Evolutionary conservation across 1,284 basidiomycete species (phyloP), one percentile per base, ranked within the genome.

Genomic region (Cryptococcus jaspeensis): DNA sequence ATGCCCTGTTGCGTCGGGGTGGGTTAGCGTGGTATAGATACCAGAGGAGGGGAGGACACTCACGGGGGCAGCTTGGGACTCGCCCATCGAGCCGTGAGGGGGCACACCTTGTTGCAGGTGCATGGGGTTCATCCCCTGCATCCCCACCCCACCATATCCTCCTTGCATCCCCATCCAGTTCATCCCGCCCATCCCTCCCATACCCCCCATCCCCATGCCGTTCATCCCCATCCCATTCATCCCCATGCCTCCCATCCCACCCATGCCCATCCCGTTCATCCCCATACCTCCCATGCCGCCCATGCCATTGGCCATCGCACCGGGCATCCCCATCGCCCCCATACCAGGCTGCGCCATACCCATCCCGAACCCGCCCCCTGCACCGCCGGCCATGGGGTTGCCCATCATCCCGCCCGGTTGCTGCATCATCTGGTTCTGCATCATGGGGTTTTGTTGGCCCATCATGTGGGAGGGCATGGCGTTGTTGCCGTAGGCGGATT

Each of bases 61-160:
- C 51, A 71, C 71, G 9, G 71, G 71, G 22, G 59, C 60, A 50
- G 71, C 71, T 57, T 69, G 69, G 23, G 64, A 60, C 45, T 72
- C 71, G 12, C 58, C 58, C 56, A 65, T 64, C 22, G 61, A 54
- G 2, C 59, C 65, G 48, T 60, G 53, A 4, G 48, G 36, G 32
- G 54, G 47, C 54, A 56, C 47, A 52, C 51, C 48, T 50, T 58
- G 47, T 45, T 40, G 49, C n/a, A 50, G 20, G 20, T 37, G 36
- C 48, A 50, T 38, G 4, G 55, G 60, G 23, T 48, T n/a, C 43
- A 60, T 60, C 22, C 61, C 61, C 16, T 46, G 52, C 38, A 53
- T 52, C 11, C 47, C 55, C 28, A 39, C 23, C 22, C 35, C 52
- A 50, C 53, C 56, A 23, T 53, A 53, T 54, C 46, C 55, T 40